Evolutionary conservation across 2,329 filamentous ascomycete genomes (phyloP), one percentile per base, ranked within the genome.

Genomic region (Colletotrichum musae): DNA sequence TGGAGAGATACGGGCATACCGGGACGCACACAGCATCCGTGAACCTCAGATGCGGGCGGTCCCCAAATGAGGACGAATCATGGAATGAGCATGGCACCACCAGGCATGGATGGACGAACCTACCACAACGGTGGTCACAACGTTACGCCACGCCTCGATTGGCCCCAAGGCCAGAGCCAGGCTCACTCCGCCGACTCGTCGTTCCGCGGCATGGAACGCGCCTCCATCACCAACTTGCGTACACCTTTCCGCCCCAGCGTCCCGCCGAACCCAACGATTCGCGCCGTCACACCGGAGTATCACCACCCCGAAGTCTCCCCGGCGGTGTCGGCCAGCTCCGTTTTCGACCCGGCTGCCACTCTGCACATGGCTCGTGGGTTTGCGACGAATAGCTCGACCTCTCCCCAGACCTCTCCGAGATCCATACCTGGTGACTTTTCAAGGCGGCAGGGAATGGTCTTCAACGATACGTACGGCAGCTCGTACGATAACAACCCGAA

Each of bases 221-320:
- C 78, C 61, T 80, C 79, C 67, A 76, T 76, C 53, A 74, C 76
- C 59, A 80, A 77, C 70, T 71, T 81, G 52, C 75, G 79, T 59
- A 77, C 81, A 52, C 74, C 77, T 62, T 79, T 78, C 71, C 75
- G 79, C 63, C 71, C 76, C 64, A 77, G 74, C 54, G 65, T 76
- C 58, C 72, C 73, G 60, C 70, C 75, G 61, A 80, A 82, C 72
- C 75, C 78, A 72, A 88, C 87, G 53, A 88, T 91, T 75, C 89
- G 91, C 71, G 83, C 90, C 65, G 89, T 93, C 72, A 93, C 91
- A 71, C 91, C 91, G 72, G 92, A 94, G 51, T 80, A 68, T 36
- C 58, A 70, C 52, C 70, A 66, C 28, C 57, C 61, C 52, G 59
- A 62, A 18, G 39, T 53, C 28, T 69, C 67, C 12, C 70, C 68